These are phyloP conservation scores for Cadophora luteo-olivacea DNA, from an alignment of 2,329 filamentous ascomycete genomes.

Conservation along the genomic window DNA sequence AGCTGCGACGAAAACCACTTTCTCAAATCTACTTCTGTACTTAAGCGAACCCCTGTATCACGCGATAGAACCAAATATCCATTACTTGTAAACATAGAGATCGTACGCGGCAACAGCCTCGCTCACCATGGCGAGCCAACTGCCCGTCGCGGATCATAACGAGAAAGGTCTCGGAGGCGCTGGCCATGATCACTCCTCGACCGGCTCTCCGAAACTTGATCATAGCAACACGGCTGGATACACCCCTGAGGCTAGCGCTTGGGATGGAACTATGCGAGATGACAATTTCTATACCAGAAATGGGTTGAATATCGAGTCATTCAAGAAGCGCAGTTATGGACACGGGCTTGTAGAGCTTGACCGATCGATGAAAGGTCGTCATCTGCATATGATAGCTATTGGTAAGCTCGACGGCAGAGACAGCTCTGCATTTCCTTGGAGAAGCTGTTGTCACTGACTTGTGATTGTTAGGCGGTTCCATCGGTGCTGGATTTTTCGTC, in stretches of 20 bases:
- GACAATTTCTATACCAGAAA: slow-evolving; percentile 24
- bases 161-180: background rate
- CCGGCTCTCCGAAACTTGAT: background rate
- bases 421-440: background rate
- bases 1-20: background rate
- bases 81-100: background rate
- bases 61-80: background rate
- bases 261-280: background rate
- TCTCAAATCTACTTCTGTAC: background rate
- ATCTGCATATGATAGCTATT: slow-evolving; percentile 69
- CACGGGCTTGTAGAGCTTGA: slow-evolving; percentile 22
- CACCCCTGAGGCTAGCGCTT: background rate
- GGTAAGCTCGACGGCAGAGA: slow-evolving; percentile 47
- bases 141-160: background rate
- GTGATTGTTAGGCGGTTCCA: slow-evolving; percentile 11
- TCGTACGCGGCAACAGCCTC: background rate
- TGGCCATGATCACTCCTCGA: background rate
- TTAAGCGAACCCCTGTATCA: background rate
- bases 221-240: background rate
- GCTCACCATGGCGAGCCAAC: background rate
- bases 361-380: slow-evolving; percentile 50
- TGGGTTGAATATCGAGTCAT: slow-evolving; percentile 22
- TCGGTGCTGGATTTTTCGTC: slow-evolving; percentile 25
- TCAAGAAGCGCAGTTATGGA: slow-evolving; percentile 24
- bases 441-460: background rate